Conservation (phyloP, 768 basidiomycete species). For the Naematelia aurantialba region DNA sequence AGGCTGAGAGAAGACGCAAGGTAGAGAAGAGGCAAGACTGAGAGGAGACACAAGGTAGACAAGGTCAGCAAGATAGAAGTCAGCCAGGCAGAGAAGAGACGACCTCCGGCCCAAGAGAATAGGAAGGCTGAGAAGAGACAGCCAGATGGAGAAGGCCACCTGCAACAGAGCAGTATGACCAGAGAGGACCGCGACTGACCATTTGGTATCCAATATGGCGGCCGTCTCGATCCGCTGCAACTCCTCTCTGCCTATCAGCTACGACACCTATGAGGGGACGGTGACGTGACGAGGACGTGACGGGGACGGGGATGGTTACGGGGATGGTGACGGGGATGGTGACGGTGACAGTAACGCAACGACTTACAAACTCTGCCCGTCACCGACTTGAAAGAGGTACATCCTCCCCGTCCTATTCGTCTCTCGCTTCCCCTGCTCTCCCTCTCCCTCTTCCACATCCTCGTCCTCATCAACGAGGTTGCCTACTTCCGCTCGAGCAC, state of each 20-base stretch:
- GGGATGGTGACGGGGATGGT: too few species aligned
- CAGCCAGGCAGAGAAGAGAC: neutral
- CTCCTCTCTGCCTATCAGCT: constrained; percentile 50
- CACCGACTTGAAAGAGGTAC: constrained; percentile 60
- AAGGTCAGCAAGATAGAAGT: neutral
- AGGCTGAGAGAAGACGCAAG: neutral
- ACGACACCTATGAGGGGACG: too few species aligned
- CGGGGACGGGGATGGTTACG: too few species aligned
- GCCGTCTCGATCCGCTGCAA: constrained; percentile 66
- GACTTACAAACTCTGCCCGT: constrained; percentile 40
- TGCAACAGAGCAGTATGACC: too few species aligned
- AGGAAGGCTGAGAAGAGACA: neutral
- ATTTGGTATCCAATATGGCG: constrained; percentile 91
- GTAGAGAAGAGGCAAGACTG: neutral
- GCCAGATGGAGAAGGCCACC: neutral
- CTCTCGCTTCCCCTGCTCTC: constrained; percentile 19
- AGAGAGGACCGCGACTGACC: too few species aligned
- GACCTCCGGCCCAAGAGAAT: too few species aligned
- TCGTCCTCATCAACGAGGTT: constrained; percentile 47
- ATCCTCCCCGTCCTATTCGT: constrained; percentile 64
- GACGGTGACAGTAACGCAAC: neutral
- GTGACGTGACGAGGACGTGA: too few species aligned
- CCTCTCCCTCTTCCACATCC: constrained; percentile 21
- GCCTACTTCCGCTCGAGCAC: neutral
- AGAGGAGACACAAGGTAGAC: neutral